These are phyloP conservation scores for Diplocarpon rosae DNA, from an alignment of 2,329 filamentous ascomycete genomes.

Conservation along the genomic window DNA sequence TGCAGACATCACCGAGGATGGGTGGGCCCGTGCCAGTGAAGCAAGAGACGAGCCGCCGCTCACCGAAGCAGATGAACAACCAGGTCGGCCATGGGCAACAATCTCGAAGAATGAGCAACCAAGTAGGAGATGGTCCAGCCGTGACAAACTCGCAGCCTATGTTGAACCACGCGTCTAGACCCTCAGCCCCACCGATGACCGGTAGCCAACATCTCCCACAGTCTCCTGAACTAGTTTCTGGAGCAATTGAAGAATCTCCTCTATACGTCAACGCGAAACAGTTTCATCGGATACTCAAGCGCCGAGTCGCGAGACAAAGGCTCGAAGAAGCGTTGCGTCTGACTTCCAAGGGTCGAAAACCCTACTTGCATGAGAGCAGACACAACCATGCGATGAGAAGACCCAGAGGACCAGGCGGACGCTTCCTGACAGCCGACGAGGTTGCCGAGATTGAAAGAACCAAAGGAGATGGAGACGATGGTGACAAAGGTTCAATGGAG, in stretches of 20 bases:
- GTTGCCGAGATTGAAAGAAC: conserved; percentile 78
- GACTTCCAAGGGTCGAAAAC: conserved; percentile 91
- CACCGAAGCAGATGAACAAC: conserved; percentile 50
- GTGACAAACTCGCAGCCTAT: conserved; percentile 64
- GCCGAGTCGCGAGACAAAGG: conserved; percentile 83
- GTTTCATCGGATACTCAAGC: conserved; percentile 93
- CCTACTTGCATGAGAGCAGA: conserved; percentile 91
- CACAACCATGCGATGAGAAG: conserved; percentile 98
- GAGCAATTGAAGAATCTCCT: conserved; percentile 75
- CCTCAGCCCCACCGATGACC: conserved; percentile 47
- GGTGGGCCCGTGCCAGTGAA: conserved; percentile 51
- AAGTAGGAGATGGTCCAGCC: conserved; percentile 59
- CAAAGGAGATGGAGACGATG: conserved; percentile 31
- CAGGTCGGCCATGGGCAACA: conserved; percentile 42
- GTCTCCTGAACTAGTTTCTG: conserved; percentile 68
- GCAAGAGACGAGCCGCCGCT: conserved; percentile 64
- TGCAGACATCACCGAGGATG: conserved; percentile 69
- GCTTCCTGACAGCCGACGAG: conserved; percentile 93
- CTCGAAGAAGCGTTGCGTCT: conserved; percentile 85
- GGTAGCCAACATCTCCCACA: conserved; percentile 54
- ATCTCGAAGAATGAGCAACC: conserved; percentile 62
- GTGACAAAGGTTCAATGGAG: conserved; percentile 29
- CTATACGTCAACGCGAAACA: conserved; percentile 98
- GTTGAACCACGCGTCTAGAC: conserved; percentile 54
- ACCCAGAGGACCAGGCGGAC: conserved; percentile 83